Conservation (phyloP, 306 rosid genomes). For the Dalbergia cochinchinensis region DNA sequence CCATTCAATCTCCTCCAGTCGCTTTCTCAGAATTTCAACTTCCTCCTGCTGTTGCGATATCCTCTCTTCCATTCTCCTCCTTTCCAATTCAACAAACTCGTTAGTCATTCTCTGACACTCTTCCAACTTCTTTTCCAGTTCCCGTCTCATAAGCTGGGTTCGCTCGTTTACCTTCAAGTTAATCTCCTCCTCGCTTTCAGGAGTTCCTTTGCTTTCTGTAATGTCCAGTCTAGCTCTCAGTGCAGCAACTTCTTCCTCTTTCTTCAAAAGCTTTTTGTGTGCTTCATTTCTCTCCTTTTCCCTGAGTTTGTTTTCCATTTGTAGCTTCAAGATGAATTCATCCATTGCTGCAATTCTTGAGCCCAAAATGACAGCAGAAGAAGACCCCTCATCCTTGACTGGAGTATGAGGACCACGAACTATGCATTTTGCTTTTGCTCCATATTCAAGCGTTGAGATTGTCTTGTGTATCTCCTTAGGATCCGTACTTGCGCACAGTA, state of each 20-base stretch:
- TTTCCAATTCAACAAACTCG: slow-evolving; percentile 86
- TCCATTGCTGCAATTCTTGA: slow-evolving; percentile 96
- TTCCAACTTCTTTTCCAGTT: slow-evolving; percentile 86
- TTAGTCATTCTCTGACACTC: slow-evolving; percentile 93
- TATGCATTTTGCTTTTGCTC: slow-evolving; percentile 97
- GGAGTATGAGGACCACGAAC: slow-evolving; percentile 95
- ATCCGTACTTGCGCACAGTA: slow-evolving; percentile 96
- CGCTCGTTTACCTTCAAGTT: slow-evolving; percentile 78
- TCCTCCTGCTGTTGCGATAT: slow-evolving; percentile 90
- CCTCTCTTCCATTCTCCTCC: slow-evolving; percentile 94
- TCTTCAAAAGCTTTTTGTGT: slow-evolving; percentile 77
- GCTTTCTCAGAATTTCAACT: slow-evolving; percentile 81
- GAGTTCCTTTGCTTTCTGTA: slow-evolving; percentile 58
- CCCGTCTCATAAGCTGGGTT: slow-evolving; percentile 68
- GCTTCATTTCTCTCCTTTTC: slow-evolving; percentile 90
- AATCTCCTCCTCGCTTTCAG: slow-evolving; percentile 80
- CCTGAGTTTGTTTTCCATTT: slow-evolving; percentile 81
- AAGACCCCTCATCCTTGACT: slow-evolving; percentile 80
- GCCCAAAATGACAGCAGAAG: slow-evolving; percentile 87
- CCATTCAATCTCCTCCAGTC: slow-evolving; percentile 88
- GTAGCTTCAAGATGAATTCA: slow-evolving; percentile 87
- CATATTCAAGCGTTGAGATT: slow-evolving; percentile 94
- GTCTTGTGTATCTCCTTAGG: slow-evolving; percentile 98
- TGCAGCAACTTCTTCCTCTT: slow-evolving; percentile 82
- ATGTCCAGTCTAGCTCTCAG: slow-evolving; percentile 71